A percentile compares a stretch with the other conserved stretches of the same genome.
phyloP scores from a whole-genome alignment of 805 yeast species.

The Sporopachydermia lactativora region DNA sequence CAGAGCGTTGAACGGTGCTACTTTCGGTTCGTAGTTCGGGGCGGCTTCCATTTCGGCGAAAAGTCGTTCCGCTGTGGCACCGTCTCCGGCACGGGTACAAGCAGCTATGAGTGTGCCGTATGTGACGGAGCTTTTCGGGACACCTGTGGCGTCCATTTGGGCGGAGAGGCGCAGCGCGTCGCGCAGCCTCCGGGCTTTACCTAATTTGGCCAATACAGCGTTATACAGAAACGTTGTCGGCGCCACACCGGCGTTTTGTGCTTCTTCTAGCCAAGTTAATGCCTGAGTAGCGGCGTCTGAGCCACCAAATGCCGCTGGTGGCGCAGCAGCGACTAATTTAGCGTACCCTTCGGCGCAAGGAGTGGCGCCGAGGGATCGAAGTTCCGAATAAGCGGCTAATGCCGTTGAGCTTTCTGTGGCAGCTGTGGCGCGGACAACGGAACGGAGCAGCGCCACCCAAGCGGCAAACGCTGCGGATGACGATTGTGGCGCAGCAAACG shows the following conservation, averaged over 20 bases:
- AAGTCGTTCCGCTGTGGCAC: slow-evolving; percentile 15
- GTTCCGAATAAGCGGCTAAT: slow-evolving; percentile 13
- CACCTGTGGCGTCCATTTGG: slow-evolving; percentile 17
- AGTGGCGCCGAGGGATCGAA: slow-evolving; percentile 15
- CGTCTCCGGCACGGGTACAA: slow-evolving; percentile 22
- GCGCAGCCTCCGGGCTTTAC: slow-evolving; percentile 21
- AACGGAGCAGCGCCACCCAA: slow-evolving; percentile 17
- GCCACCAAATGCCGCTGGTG: slow-evolving; percentile 11
- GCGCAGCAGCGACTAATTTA: slow-evolving; percentile 14
- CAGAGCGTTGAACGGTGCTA: slow-evolving; percentile 25
- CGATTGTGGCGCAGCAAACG: slow-evolving; percentile 10
- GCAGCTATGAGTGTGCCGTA: slow-evolving; percentile 25
- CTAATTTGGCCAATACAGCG: slow-evolving; percentile 20
- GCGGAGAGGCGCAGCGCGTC: slow-evolving; percentile 18
- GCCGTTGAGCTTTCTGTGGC: slow-evolving; percentile 13
- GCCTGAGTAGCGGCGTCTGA: slow-evolving; percentile 22
- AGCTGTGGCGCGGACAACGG: slow-evolving; percentile 14
- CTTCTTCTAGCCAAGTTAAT: slow-evolving; percentile 18
- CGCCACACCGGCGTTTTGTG: slow-evolving; percentile 13
- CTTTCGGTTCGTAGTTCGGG: slow-evolving; percentile 16
- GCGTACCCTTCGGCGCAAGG: slow-evolving; percentile 24
- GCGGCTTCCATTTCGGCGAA: slow-evolving; percentile 22
- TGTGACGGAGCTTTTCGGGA: slow-evolving; percentile 18
- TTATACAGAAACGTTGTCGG: slow-evolving; percentile 22
- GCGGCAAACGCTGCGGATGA: slow-evolving; percentile 10